Evolutionary conservation across 2,329 filamentous ascomycete species (phyloP).

Genomic region (Chalara sp.): DNA sequence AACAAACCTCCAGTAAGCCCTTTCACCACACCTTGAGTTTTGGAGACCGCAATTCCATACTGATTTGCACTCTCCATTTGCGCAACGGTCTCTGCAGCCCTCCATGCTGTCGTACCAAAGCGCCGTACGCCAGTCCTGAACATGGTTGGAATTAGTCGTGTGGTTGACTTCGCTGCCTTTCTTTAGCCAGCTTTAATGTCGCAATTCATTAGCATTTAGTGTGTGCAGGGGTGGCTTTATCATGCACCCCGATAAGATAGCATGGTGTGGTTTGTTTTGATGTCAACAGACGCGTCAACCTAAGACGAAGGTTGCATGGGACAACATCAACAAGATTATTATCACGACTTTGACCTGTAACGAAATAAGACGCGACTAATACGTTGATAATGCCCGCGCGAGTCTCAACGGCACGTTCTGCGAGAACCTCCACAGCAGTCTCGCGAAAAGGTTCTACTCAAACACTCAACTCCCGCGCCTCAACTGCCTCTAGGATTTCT

Average conservation of each 20-base stretch:
- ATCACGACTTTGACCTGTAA: no score
- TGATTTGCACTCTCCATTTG: conserved; percentile 42
- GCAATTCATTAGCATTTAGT: neutral
- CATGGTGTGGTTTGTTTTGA: neutral
- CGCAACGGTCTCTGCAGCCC: conserved; percentile 37
- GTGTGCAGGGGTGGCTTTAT: no score
- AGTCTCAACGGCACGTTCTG: conserved; percentile 33
- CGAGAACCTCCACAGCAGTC: conserved; percentile 29
- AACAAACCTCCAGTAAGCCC: conserved; percentile 59
- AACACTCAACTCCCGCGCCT: conserved; percentile 32
- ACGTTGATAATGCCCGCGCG: conserved; percentile 36
- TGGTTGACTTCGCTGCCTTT: neutral
- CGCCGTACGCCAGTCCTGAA: conserved; percentile 47
- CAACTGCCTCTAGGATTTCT: conserved; percentile 33
- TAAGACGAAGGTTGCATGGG: no score
- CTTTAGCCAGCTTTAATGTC: neutral
- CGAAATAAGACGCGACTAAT: no score
- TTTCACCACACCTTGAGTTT: conserved; percentile 59
- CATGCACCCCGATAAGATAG: no score
- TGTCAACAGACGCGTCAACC: no score
- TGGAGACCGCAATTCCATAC: conserved; percentile 56
- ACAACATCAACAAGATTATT: no score
- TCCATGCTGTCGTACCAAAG: conserved; percentile 47
- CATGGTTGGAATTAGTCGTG: conserved; percentile 32
- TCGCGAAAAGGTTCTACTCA: conserved; percentile 35